phyloP scores from a whole-genome alignment of 2,329 filamentous ascomycete genomes.

The Phaeomoniella chlamydospora region DNA sequence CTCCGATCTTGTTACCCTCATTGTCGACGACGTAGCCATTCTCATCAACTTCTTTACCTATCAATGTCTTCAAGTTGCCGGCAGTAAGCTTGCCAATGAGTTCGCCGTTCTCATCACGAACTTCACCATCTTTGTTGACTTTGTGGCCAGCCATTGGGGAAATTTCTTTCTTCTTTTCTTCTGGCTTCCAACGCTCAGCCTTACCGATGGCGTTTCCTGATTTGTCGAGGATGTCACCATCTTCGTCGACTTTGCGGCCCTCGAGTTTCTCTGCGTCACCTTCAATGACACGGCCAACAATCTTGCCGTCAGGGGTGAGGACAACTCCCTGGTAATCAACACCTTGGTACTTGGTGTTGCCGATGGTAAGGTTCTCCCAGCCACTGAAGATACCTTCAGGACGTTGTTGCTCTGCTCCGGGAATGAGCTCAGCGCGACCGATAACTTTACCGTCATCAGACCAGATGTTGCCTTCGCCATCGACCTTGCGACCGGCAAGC shows the following conservation, averaged over 20 bases:
- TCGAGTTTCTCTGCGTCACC: conserved; percentile 50
- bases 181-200: conserved; percentile 54
- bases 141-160: conserved; percentile 43
- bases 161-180: conserved; percentile 37
- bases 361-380: conserved; percentile 40
- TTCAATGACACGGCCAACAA: conserved; percentile 46
- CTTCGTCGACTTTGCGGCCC: conserved; percentile 52
- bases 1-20: conserved; percentile 49
- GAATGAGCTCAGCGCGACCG: conserved; percentile 41
- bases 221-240: conserved; percentile 54
- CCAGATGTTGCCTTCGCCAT: conserved; percentile 49
- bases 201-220: conserved; percentile 53
- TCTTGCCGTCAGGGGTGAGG: conserved; percentile 34
- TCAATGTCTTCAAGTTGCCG: conserved; percentile 24
- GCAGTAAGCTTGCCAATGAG: conserved; percentile 29
- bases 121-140: conserved; percentile 36
- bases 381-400: conserved; percentile 38
- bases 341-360: conserved; percentile 34
- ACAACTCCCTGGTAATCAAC: conserved; percentile 45
- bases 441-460: conserved; percentile 48
- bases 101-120: conserved; percentile 29
- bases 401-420: conserved; percentile 30
- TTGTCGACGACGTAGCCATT: conserved; percentile 42
- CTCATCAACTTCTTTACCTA: conserved; percentile 29
- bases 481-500: conserved; percentile 47